Evolutionary conservation across 1,139 yeast genomes (phyloP).

Genomic region (Hyphopichia buzzinii): DNA sequence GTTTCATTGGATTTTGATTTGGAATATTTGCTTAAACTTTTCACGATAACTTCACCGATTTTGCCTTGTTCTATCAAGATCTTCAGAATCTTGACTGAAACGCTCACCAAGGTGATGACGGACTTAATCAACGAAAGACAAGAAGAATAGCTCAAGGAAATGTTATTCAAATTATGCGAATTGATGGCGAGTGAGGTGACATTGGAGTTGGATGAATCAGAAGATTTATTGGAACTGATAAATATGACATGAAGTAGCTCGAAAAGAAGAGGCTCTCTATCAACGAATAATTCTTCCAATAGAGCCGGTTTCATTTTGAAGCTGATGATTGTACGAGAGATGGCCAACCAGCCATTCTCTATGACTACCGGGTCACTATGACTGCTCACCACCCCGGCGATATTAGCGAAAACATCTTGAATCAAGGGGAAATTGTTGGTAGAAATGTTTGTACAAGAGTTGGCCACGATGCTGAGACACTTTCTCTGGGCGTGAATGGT

Average conservation of each 20-base stretch:
- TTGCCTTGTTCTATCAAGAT: constrained; percentile 37
- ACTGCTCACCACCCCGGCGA: constrained; percentile 60
- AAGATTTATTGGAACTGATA: constrained; percentile 28
- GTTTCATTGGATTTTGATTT: constrained; percentile 13
- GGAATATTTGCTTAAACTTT: constrained; percentile 42
- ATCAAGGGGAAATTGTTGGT: constrained; percentile 45
- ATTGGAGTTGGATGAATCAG: constrained; percentile 11
- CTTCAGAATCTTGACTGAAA: constrained; percentile 41
- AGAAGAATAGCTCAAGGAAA: constrained; percentile 27
- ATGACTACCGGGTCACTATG: constrained; percentile 62
- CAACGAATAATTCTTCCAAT: constrained; percentile 46
- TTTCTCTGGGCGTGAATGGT: constrained; percentile 88
- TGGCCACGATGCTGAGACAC: constrained; percentile 74
- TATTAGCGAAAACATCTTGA: constrained; percentile 56
- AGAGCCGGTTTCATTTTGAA: constrained; percentile 44
- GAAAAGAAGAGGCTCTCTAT: constrained; percentile 22
- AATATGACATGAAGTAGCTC: constrained; percentile 27
- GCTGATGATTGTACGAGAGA: constrained; percentile 59
- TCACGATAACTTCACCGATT: constrained; percentile 41
- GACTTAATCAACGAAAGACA: constrained; percentile 44
- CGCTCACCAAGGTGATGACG: constrained; percentile 34
- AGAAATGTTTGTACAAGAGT: constrained; percentile 59
- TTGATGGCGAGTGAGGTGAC: constrained; percentile 8
- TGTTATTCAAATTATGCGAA: constrained; percentile 11
- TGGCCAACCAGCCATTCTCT: constrained; percentile 67